Evolutionary conservation across 441 rosid species (phyloP).

Genomic region (Pelargonium exstipulatum): DNA sequence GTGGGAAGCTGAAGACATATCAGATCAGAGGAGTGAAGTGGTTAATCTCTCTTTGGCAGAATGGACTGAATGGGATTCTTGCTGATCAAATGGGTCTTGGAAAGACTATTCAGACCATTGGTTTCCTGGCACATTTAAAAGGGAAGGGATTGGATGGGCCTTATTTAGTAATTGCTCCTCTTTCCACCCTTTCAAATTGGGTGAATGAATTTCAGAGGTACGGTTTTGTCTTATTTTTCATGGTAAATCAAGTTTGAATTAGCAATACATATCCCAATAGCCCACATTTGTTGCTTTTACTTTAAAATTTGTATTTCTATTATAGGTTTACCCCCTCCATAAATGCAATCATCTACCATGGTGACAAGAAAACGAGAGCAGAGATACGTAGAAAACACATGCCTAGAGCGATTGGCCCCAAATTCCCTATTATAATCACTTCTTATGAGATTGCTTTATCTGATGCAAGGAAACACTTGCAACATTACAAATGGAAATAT

Average conservation of each 20-base stretch:
- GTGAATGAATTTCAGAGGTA: constrained; percentile 78
- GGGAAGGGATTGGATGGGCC: constrained; percentile 90
- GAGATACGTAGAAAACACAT: constrained; percentile 64
- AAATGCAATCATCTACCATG: constrained; percentile 79
- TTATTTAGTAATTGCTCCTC: constrained; percentile 85
- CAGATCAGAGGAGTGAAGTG: constrained; percentile 95
- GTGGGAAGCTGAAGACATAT: constrained; percentile 80
- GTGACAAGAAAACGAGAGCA: constrained; percentile 55
- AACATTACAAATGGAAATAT: constrained; percentile 83
- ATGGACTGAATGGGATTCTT: constrained; percentile 93
- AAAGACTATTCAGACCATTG: constrained; percentile 94
- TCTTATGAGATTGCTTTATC: constrained; percentile 87
- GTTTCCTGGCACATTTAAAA: constrained; percentile 82
- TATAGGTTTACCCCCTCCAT: constrained; percentile 66
- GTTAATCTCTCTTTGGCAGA: constrained; percentile 93
- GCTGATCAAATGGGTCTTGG: constrained; percentile 99
- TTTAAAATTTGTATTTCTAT: too few relatives aligned
- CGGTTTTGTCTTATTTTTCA: constrained; percentile 10
- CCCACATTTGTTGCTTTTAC: not conserved
- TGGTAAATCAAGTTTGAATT: constrained; percentile 15
- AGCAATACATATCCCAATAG: not conserved
- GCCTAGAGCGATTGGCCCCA: constrained; percentile 66
- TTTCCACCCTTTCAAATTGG: constrained; percentile 95
- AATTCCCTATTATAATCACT: constrained; percentile 78
- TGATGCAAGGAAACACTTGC: constrained; percentile 62